Evolutionary conservation across 1,139 yeast species (phyloP), one percentile per base, ranked within the genome.

Genomic region (Lodderomyces theae): DNA sequence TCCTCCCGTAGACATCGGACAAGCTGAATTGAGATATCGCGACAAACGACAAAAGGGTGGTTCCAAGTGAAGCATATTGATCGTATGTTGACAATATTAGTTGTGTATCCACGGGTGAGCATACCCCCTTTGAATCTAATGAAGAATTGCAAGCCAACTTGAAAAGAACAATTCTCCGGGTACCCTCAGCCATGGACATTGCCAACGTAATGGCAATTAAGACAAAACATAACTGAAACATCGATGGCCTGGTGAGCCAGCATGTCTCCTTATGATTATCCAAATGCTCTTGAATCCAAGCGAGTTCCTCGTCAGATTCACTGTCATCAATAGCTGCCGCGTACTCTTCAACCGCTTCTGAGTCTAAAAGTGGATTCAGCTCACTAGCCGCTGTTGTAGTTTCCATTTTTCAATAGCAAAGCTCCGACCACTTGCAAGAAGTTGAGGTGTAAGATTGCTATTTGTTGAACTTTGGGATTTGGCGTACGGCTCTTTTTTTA

Each of bases 1-100:
- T 75, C 34, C 94, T 64, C 1, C 95, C 95, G 44, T 73, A 64
- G 31, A 74, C 63, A 59, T 85, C 94, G 12, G 86, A 77, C 33
- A 77, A 54, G 0, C 88, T 86, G 16, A 79, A 54, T 46, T 72
- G 70, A 2, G 74, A 69, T 51, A 69, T 58, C 2, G 72, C 67
- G 1, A 71, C 38, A 31, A 72, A 56, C 31, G 66, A 56, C 15
- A 63, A 45, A 4, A 60, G 40, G 8, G 62, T 61, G 11, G 48
- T 39, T 10, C 57, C 49, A 10, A 63, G 45, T 10, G 49, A 51
- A 22, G 46, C 46, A 23, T 51, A 56, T 49, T 65, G 56, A 34
- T 55, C 57, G 41, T 59, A 62, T 42, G 64, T 60, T 26, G 69
- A 61, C 30, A 66, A 50, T 36, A 66, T 43, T 4, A 65, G 48